Conservation (phyloP, 306 rosid genomes). For the Citrullus colocynthis region DNA sequence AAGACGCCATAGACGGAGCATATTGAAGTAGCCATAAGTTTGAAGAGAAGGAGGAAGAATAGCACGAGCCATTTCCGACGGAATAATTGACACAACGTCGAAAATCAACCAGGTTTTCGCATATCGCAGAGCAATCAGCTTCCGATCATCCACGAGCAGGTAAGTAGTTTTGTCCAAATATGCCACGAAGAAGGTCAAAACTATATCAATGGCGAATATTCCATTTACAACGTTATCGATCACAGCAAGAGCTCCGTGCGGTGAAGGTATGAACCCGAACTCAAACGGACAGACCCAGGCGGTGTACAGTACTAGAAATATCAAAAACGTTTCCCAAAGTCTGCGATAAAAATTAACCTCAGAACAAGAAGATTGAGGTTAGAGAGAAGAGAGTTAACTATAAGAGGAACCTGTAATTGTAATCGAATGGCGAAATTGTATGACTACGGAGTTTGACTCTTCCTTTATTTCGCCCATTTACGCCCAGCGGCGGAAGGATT, state of each 20-base stretch:
- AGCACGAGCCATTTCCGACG: constrained; percentile 29
- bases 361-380: not conserved
- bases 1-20: constrained; percentile 85
- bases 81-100: constrained; percentile 51
- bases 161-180: constrained; percentile 46
- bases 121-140: constrained; percentile 43
- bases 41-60: constrained; percentile 23
- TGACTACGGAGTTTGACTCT: constrained; percentile 15
- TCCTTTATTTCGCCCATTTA: constrained; percentile 7
- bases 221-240: constrained; percentile 54
- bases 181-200: constrained; percentile 64
- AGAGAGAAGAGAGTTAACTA: not conserved
- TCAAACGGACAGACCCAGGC: constrained; percentile 81
- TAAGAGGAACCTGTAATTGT: constrained; percentile 29
- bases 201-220: constrained; percentile 43
- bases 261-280: constrained; percentile 44
- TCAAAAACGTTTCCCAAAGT: constrained; percentile 43
- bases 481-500: constrained; percentile 54
- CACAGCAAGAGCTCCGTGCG: constrained; percentile 14
- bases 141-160: constrained; percentile 31
- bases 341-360: constrained; percentile 17
- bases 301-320: constrained; percentile 48
- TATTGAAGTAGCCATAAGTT: constrained; percentile 48
- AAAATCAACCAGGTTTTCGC: constrained; percentile 45
- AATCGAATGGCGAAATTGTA: constrained; percentile 32